Base-by-base conservation (phyloP, 2,329 filamentous ascomycete genomes). In the Aplosporella prunicola region DNA sequence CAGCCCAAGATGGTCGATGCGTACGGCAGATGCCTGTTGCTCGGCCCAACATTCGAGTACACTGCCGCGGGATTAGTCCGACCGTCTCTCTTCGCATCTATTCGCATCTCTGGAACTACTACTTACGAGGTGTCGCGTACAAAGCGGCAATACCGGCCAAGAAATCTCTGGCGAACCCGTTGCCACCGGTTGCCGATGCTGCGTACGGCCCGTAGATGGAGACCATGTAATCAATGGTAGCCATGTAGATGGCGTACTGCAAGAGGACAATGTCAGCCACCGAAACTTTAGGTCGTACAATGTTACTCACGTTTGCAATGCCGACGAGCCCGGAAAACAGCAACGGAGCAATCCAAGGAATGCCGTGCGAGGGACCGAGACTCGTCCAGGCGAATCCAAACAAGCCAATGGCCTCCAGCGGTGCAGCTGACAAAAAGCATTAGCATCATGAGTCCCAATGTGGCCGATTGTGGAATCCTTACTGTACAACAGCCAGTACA, bases 181-280 rank as follows among this genome's bases (percentile, higher is more conserved):
- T 86, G 14, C 81, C 81, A 26, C 81, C 82, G 0, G 81, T 85
- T 1, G 82, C 82, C 0, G 79, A 83, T 1, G 81, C 80, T 2
- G 79, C 75, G 53, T 83, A 85, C 0, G 75, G 74, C 0, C 81
- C 82, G 48, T 84, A 81, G 1, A 79, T 76, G 34, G 76, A 77
- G 10, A 83, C 72, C 73, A 84, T 83, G 61, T 86, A 86, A 56
- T 86, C 78, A 45, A 84, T 81, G 1, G 79, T 82, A 1, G 79
- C 77, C 75, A 82, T 82, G 61, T 84, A 84, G 41, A 83, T 82
- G 22, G 72, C 64, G 41, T 80, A 82, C 40, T 27, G 45, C 33
- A 11, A 62, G 58, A 42, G 33, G 23, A 29, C 7, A 27, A 5
- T 20, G n/a, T n/a, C n/a, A n/a, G n/a, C n/a, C n/a, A n/a, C n/a